Evolutionary conservation across 225 moss, liverwort and hornwort genomes (phyloP).

Genomic region (Takakia lepidozioides): DNA sequence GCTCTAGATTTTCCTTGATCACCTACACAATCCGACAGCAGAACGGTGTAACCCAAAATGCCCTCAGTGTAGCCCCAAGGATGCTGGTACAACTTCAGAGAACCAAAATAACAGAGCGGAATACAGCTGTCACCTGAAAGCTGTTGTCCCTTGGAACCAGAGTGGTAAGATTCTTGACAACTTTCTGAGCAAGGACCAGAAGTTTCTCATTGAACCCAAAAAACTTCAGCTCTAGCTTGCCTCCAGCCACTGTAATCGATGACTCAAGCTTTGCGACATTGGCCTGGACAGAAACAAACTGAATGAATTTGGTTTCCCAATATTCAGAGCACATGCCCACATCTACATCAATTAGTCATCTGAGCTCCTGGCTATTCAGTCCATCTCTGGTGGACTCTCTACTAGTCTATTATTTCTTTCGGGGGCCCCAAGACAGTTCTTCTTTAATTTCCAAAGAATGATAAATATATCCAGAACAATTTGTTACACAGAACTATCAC

Average conservation of each 20-base stretch:
- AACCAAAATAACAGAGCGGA: too few relatives aligned
- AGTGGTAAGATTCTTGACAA: slow-evolving; percentile 34
- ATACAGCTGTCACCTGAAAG: too few relatives aligned
- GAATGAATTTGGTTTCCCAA: too few relatives aligned
- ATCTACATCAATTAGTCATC: too few relatives aligned
- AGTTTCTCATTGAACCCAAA: slow-evolving; percentile 88
- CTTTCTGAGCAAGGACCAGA: slow-evolving; percentile 50
- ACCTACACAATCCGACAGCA: slow-evolving; percentile 22
- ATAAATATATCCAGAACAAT: neutral
- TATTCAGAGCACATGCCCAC: too few relatives aligned
- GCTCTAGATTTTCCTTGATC: slow-evolving; percentile 45
- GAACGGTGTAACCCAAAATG: too few relatives aligned
- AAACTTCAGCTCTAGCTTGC: slow-evolving; percentile 65
- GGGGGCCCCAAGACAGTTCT: too few relatives aligned
- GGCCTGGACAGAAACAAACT: slow-evolving; percentile 42
- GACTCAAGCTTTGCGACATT: slow-evolving; percentile 65
- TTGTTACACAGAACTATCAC: neutral
- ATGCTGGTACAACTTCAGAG: too few relatives aligned
- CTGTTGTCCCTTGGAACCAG: slow-evolving; percentile 39
- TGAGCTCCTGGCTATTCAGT: neutral
- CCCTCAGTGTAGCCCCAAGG: too few relatives aligned
- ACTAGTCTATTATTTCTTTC: too few relatives aligned
- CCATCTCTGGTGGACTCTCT: neutral
- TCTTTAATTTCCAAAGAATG: neutral
- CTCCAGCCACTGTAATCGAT: slow-evolving; percentile 48